These are phyloP conservation scores for Cladophialophora yegresii DNA, from an alignment of 2,329 filamentous ascomycete genomes.

Conservation along the genomic window DNA sequence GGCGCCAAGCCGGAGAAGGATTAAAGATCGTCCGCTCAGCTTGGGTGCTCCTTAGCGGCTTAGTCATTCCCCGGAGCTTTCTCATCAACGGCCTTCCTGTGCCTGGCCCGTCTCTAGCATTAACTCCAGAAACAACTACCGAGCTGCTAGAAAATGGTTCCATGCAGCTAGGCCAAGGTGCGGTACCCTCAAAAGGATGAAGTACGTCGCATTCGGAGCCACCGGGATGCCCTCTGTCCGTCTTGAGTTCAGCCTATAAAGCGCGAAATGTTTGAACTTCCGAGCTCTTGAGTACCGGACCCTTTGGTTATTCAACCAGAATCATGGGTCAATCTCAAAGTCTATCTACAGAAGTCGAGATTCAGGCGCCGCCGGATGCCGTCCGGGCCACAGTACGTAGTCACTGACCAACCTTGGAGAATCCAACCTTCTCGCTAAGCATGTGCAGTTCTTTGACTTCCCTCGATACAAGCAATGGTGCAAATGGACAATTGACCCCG, in stretches of 20 bases:
- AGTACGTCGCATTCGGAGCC: neutral
- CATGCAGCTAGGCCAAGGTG: neutral
- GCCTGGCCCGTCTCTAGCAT: neutral
- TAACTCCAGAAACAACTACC: neutral
- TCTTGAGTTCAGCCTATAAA: neutral
- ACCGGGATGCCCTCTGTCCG: neutral
- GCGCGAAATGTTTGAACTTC: neutral
- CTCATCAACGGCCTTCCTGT: neutral
- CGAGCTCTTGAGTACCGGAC: neutral
- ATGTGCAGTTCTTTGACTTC: constrained; percentile 5
- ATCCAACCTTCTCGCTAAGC: neutral
- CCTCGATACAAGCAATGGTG: constrained; percentile 5
- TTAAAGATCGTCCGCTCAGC: neutral
- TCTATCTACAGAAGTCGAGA: constrained; percentile 6
- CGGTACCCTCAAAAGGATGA: neutral
- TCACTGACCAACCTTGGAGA: neutral
- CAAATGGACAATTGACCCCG: constrained; percentile 5
- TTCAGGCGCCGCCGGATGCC: constrained; percentile 4
- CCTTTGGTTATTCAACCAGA: neutral
- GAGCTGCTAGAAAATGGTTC: neutral
- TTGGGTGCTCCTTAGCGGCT: neutral
- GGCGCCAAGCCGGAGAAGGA: neutral
- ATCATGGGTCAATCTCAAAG: constrained; percentile 13
- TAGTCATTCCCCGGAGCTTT: neutral
- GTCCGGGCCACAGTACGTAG: constrained; percentile 2